Conservation (phyloP, 1,139 yeast species). For the Lodderomyces metapsilosis region DNA sequence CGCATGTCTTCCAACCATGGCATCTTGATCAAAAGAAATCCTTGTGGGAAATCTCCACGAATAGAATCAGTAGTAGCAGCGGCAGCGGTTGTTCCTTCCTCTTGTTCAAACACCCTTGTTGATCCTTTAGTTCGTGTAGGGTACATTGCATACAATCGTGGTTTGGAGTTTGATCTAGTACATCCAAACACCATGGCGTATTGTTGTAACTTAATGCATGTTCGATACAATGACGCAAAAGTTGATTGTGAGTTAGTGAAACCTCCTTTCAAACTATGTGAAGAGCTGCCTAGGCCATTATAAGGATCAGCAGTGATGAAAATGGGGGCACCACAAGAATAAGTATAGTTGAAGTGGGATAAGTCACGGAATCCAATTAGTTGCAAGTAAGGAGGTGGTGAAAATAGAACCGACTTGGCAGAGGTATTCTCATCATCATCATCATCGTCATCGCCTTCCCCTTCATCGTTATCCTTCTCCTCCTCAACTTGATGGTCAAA, state of each 20-base stretch:
- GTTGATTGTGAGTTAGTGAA: conserved; percentile 65
- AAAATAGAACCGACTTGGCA: conserved; percentile 15
- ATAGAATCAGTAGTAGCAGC: neutral
- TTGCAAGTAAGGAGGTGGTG: conserved; percentile 43
- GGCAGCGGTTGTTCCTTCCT: neutral
- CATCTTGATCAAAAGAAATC: conserved; percentile 56
- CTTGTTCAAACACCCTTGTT: conserved; percentile 10
- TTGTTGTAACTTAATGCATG: conserved; percentile 50
- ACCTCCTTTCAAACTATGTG: conserved; percentile 24
- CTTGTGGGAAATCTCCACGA: conserved; percentile 47
- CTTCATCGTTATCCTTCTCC: conserved; percentile 27
- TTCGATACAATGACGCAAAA: conserved; percentile 64
- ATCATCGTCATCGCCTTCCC: conserved; percentile 18
- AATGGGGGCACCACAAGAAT: conserved; percentile 53
- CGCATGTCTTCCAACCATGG: conserved; percentile 69
- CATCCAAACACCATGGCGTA: conserved; percentile 78
- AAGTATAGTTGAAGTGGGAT: conserved; percentile 44
- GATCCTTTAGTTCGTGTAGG: conserved; percentile 45
- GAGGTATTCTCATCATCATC: conserved; percentile 10
- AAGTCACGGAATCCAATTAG: conserved; percentile 65
- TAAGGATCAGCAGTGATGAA: conserved; percentile 52
- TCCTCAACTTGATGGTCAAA: conserved; percentile 32
- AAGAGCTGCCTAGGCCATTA: conserved; percentile 28
- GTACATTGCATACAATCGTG: conserved; percentile 58
- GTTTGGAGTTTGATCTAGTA: conserved; percentile 51